Evolutionary conservation across 768 basidiomycete species (phyloP).

Genomic region (Strobilomyces echinocephalus): DNA sequence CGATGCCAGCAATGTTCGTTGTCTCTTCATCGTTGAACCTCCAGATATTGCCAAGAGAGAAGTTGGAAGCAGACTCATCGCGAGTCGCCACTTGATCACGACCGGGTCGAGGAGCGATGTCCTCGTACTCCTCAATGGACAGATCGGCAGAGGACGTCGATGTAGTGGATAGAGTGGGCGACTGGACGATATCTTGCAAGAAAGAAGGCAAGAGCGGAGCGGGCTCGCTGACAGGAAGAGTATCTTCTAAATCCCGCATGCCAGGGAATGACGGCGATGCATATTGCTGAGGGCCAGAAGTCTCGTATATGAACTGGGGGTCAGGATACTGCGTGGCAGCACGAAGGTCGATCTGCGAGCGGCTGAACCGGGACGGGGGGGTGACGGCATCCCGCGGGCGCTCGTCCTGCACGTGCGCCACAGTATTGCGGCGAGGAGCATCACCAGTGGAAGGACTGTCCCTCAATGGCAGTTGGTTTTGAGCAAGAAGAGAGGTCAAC

Average conservation of each 20-base stretch:
- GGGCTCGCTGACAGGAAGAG: conserved; percentile 32
- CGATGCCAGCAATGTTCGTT: conserved; percentile 47
- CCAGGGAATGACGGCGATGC: conserved; percentile 37
- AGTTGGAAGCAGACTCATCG: conserved; percentile 27
- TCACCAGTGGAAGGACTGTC: conserved; percentile 15
- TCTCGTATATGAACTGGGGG: conserved; percentile 66
- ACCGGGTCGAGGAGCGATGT: conserved; percentile 26
- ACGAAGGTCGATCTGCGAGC: conserved; percentile 43
- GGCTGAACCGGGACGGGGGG: conserved; percentile 36
- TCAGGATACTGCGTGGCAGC: conserved; percentile 42
- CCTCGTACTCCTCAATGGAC: conserved; percentile 54
- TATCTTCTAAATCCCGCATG: conserved; percentile 22
- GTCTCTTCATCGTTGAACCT: conserved; percentile 67
- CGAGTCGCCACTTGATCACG: conserved; percentile 24
- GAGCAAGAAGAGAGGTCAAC: conserved; percentile 67
- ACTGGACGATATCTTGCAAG: conserved; percentile 68
- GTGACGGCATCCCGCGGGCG: conserved; percentile 36
- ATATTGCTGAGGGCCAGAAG: conserved; percentile 42
- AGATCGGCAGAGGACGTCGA: conserved; percentile 64
- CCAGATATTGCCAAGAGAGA: conserved; percentile 58
- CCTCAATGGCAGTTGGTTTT: conserved; percentile 39
- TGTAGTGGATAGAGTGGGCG: conserved; percentile 60
- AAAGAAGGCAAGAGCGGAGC: conserved; percentile 70
- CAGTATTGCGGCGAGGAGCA: conserved; percentile 38
- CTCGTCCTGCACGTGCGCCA: conserved; percentile 44